Conservation (phyloP, 1,284 basidiomycete species). For the Cryptococcus sp. region DNA sequence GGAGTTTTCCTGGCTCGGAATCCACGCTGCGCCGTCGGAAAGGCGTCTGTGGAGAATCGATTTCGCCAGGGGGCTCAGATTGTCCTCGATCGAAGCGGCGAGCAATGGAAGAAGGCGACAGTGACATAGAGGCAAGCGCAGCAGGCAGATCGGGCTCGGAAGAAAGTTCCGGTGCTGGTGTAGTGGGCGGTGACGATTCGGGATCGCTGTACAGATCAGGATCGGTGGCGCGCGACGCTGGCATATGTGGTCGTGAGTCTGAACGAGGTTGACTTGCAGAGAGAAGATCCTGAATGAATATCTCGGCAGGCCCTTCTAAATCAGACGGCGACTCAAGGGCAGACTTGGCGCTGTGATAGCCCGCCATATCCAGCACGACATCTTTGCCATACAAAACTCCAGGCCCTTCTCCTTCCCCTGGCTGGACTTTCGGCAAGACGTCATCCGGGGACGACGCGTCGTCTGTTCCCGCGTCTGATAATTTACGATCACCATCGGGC, state of each 20-base stretch:
- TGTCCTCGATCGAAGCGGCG: slow-evolving; percentile 28
- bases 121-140: slow-evolving; percentile 8
- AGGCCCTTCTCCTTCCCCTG: slow-evolving; percentile 61
- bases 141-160: slow-evolving; percentile 14
- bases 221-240: slow-evolving; percentile 13
- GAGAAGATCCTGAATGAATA: slow-evolving; percentile 37
- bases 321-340: slow-evolving; percentile 9
- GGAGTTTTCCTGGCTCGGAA: slow-evolving; percentile 35
- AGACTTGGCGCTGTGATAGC: slow-evolving; percentile 48
- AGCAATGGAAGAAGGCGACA: slow-evolving; percentile 10
- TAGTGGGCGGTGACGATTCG: neutral
- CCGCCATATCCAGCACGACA: slow-evolving; percentile 57
- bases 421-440: slow-evolving; percentile 57
- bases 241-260: slow-evolving; percentile 13
- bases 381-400: slow-evolving; percentile 66
- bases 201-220: slow-evolving; percentile 10
- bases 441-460: slow-evolving; percentile 57
- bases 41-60: slow-evolving; percentile 6
- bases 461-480: slow-evolving; percentile 22
- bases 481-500: slow-evolving; percentile 30
- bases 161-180: neutral
- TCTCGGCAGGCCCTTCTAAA: slow-evolving; percentile 17
- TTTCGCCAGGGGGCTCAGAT: slow-evolving; percentile 31
- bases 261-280: slow-evolving; percentile 19
- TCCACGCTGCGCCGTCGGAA: slow-evolving; percentile 4